Evolutionary conservation across 192 early-diverging fungal species (phyloP).

Genomic region (Dimargaris xerosporica): DNA sequence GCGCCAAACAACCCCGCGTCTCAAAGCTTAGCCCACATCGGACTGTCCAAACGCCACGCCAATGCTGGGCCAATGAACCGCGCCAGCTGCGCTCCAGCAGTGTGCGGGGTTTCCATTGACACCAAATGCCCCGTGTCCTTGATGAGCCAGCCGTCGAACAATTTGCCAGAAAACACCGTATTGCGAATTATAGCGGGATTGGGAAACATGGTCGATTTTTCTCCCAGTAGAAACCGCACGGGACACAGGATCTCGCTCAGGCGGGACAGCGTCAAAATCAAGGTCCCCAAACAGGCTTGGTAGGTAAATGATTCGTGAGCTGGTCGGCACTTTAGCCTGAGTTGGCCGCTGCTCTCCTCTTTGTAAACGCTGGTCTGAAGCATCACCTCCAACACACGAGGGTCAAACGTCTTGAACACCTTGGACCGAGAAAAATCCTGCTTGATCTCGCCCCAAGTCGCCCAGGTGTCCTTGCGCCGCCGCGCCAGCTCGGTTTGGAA

Average conservation of each 20-base stretch:
- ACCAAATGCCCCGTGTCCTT: background rate
- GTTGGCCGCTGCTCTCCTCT: background rate
- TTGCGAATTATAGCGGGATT: background rate
- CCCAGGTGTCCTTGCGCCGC: constrained; percentile 18
- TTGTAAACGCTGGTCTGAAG: constrained; percentile 18
- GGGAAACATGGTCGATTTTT: background rate
- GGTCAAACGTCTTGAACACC: constrained; percentile 22
- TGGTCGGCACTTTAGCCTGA: constrained; percentile 23
- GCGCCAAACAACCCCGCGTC: too few species aligned
- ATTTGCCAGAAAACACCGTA: background rate
- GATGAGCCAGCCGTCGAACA: background rate
- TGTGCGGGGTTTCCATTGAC: background rate
- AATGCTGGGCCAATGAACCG: too few species aligned
- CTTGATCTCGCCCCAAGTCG: background rate
- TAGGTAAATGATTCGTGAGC: constrained; percentile 19
- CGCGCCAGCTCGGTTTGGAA: constrained; percentile 12
- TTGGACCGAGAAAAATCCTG: constrained; percentile 21
- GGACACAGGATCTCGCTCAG: constrained; percentile 1
- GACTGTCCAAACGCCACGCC: too few species aligned
- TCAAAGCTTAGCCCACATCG: too few species aligned
- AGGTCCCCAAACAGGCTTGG: constrained; percentile 10
- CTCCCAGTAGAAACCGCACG: background rate
- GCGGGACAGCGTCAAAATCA: constrained; percentile 13
- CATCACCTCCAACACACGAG: constrained; percentile 18
- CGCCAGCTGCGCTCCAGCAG: background rate